A percentile compares a stretch with the other conserved stretches of the same genome.
Conservation (phyloP, 2,329 filamentous ascomycete genomes). For the Colletotrichum sp. region DNA sequence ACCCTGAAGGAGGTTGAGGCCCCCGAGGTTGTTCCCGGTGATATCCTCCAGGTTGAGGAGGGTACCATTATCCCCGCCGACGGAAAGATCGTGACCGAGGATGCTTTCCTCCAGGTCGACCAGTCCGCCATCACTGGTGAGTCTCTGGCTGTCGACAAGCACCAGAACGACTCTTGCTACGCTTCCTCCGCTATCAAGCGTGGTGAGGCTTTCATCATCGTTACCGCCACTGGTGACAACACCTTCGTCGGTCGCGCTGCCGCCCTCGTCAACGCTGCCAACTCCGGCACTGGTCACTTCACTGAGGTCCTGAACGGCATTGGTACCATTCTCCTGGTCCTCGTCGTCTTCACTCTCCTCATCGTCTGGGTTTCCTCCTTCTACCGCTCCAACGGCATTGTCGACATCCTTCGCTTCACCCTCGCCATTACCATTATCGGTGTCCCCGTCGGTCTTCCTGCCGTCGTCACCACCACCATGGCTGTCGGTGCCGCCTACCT, state of each 20-base stretch:
- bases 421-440: constrained; percentile 90
- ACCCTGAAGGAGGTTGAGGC: constrained; percentile 80
- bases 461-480: constrained; percentile 94
- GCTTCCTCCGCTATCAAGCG: constrained; percentile 90
- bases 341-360: constrained; percentile 81
- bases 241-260: constrained; percentile 91
- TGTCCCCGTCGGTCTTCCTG: constrained; percentile 91
- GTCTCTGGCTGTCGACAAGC: constrained; percentile 90
- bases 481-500: constrained; percentile 91
- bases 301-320: constrained; percentile 90
- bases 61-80: constrained; percentile 92
- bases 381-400: constrained; percentile 84
- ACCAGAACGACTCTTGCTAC: constrained; percentile 80
- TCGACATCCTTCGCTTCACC: constrained; percentile 82
- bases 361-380: constrained; percentile 87
- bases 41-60: constrained; percentile 90
- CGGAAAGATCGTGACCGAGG: constrained; percentile 82
- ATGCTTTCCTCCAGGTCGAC: constrained; percentile 87
- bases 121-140: constrained; percentile 93
- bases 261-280: constrained; percentile 80
- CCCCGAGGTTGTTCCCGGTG: constrained; percentile 84
- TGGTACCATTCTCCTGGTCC: constrained; percentile 77
- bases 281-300: constrained; percentile 81
- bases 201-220: constrained; percentile 83
- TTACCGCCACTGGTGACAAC: constrained; percentile 85